phyloP scores from a whole-genome alignment of 176 grass and related monocot species.

The Otatea glauca region DNA sequence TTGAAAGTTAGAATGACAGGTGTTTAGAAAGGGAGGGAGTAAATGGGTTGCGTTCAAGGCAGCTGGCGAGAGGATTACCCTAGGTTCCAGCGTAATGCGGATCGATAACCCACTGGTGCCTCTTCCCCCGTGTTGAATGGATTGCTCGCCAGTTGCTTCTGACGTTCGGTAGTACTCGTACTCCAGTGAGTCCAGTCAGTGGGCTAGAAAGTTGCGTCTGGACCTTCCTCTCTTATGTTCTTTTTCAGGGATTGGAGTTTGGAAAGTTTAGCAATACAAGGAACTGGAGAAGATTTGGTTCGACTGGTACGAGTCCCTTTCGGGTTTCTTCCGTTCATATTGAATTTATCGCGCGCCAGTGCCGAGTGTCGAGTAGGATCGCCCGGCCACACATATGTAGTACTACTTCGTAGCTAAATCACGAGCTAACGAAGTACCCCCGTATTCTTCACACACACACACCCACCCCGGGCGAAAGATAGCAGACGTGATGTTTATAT shows the following conservation, averaged over 20 bases:
- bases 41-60: not conserved
- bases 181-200: not conserved
- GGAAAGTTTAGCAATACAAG: not conserved
- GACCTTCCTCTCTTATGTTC: not conserved
- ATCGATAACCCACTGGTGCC: not conserved
- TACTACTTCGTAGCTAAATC: not conserved
- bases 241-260: not conserved
- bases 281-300: not conserved
- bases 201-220: not conserved
- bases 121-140: constrained; percentile 16
- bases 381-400: not conserved
- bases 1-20: too few relatives aligned
- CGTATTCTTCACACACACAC: not conserved
- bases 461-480: too few relatives aligned
- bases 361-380: not conserved
- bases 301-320: not conserved
- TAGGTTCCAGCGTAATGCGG: not conserved
- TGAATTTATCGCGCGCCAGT: not conserved
- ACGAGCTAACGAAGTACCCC: not conserved
- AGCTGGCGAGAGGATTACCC: not conserved
- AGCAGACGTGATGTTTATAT: too few relatives aligned
- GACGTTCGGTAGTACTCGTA: not conserved
- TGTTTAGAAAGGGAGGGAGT: too few relatives aligned
- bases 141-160: not conserved
- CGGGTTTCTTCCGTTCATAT: constrained; percentile 27